These are phyloP conservation scores for Ustilago tritici DNA, from an alignment of 1,284 basidiomycete species.

Conservation along the genomic window DNA sequence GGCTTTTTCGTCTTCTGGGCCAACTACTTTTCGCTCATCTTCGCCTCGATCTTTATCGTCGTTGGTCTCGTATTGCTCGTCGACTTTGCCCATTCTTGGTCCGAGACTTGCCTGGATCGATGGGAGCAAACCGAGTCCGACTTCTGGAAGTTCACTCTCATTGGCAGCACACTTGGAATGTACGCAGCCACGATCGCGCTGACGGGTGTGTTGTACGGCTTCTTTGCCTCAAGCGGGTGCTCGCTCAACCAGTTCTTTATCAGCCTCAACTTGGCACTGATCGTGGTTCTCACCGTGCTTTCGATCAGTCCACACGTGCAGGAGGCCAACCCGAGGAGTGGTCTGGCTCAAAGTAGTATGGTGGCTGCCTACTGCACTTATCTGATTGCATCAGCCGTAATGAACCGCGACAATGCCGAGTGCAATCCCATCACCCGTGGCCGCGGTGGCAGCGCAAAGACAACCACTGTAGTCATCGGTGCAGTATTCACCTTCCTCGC, in stretches of 20 bases:
- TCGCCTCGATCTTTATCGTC: slow-evolving; percentile 91
- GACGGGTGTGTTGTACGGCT: slow-evolving; percentile 88
- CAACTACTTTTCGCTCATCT: slow-evolving; percentile 88
- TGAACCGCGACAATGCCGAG: slow-evolving; percentile 83
- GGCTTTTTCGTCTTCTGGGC: slow-evolving; percentile 96
- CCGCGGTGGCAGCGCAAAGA: slow-evolving; percentile 78
- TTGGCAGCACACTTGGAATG: slow-evolving; percentile 90
- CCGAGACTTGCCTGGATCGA: slow-evolving; percentile 93
- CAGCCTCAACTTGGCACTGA: slow-evolving; percentile 88
- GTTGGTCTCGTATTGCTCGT: slow-evolving; percentile 95
- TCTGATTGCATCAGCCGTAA: slow-evolving; percentile 91
- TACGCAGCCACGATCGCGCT: slow-evolving; percentile 85
- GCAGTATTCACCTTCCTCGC: slow-evolving; percentile 97
- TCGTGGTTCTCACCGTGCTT: slow-evolving; percentile 82
- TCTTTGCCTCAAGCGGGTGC: slow-evolving; percentile 89
- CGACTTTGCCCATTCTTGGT: slow-evolving; percentile 99
- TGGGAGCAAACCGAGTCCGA: slow-evolving; percentile 89
- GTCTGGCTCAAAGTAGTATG: slow-evolving; percentile 94
- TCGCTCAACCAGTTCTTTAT: slow-evolving; percentile 94
- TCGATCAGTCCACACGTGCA: slow-evolving; percentile 89
- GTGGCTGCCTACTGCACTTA: slow-evolving; percentile 98
- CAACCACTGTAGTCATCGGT: slow-evolving; percentile 88
- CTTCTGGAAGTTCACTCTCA: slow-evolving; percentile 95
- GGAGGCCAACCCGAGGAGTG: slow-evolving; percentile 92
- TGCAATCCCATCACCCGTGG: slow-evolving; percentile 87